Evolutionary conservation across 2,329 filamentous ascomycete genomes (phyloP).

Genomic region (Fusarium longipes): DNA sequence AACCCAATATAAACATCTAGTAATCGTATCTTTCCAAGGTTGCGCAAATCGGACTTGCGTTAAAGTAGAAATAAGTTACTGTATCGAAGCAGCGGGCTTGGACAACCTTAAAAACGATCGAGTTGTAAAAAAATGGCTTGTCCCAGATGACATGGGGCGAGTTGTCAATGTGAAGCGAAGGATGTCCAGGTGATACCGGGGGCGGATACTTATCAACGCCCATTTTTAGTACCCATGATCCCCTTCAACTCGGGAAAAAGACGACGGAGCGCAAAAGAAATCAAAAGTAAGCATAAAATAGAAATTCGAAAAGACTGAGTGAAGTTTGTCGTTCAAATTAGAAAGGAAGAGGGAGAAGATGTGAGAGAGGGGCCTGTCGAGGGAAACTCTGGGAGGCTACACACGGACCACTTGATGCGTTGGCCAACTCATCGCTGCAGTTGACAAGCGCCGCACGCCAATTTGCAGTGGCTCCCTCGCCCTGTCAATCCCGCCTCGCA

Average conservation of each 20-base stretch:
- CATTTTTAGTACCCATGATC: constrained; percentile 3
- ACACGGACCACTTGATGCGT: constrained; percentile 58
- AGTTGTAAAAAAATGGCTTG: background rate
- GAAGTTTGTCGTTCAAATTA: constrained; percentile 13
- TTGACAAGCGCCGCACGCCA: constrained; percentile 49
- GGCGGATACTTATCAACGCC: constrained; percentile 39
- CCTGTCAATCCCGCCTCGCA: constrained; percentile 43
- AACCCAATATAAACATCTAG: background rate
- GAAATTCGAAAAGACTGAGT: constrained; percentile 1
- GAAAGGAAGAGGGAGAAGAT: constrained; percentile 28
- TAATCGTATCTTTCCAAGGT: background rate
- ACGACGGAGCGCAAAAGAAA: background rate
- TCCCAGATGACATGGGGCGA: constrained; percentile 34
- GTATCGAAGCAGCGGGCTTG: background rate
- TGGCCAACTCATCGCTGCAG: constrained; percentile 60
- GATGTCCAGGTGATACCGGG: constrained; percentile 35
- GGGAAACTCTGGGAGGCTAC: constrained; percentile 49
- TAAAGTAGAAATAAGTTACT: background rate
- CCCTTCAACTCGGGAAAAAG: constrained; percentile 10
- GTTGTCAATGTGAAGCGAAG: constrained; percentile 34
- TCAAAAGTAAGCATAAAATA: constrained; percentile 6
- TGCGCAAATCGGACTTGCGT: background rate
- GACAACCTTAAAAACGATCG: background rate
- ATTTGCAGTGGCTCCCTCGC: constrained; percentile 38
- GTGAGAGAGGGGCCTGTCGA: constrained; percentile 44